These are phyloP conservation scores for Glarea lozoyensis DNA, from an alignment of 495 filamentous ascomycete species.

Conservation along the genomic window DNA sequence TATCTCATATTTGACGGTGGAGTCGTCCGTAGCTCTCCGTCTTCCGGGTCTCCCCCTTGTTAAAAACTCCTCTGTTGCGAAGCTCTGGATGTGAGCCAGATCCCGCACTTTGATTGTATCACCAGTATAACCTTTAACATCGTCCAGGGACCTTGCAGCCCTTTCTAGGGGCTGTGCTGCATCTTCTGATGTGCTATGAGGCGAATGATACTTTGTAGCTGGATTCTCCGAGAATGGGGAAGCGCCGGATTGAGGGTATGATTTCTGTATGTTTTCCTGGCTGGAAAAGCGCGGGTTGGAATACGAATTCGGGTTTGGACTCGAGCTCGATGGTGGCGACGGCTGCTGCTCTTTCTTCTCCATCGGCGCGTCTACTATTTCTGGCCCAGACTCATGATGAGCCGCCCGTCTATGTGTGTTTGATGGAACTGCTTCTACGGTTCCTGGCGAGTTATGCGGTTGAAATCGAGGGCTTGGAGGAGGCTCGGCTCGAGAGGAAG, in stretches of 20 bases:
- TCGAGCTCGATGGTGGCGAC: constrained; percentile 16
- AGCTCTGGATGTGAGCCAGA: constrained; percentile 81
- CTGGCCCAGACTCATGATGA: constrained; percentile 2
- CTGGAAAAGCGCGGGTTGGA: constrained; percentile 11
- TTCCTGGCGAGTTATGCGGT: background rate
- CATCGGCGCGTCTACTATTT: background rate
- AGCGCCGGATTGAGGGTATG: background rate
- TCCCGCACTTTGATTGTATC: constrained; percentile 68
- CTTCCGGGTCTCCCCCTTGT: constrained; percentile 36
- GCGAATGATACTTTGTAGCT: background rate
- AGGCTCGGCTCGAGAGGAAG: constrained; percentile 9
- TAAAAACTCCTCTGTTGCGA: constrained; percentile 66
- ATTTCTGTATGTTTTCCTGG: constrained; percentile 12
- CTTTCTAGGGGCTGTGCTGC: constrained; percentile 8
- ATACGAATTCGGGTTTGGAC: constrained; percentile 8
- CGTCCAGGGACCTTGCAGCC: constrained; percentile 16
- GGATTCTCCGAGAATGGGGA: background rate
- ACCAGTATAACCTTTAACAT: constrained; percentile 22
- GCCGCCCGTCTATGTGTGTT: constrained; percentile 3
- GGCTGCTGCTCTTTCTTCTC: constrained; percentile 5
- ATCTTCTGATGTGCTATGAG: background rate
- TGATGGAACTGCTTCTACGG: constrained; percentile 9
- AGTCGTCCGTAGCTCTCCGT: constrained; percentile 23
- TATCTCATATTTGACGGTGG: constrained; percentile 74
- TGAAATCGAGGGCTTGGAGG: constrained; percentile 19